Evolutionary conservation across 129 eudicot genomes (phyloP), one percentile per base, ranked within the genome.

Genomic region (Flaveria linearis): DNA sequence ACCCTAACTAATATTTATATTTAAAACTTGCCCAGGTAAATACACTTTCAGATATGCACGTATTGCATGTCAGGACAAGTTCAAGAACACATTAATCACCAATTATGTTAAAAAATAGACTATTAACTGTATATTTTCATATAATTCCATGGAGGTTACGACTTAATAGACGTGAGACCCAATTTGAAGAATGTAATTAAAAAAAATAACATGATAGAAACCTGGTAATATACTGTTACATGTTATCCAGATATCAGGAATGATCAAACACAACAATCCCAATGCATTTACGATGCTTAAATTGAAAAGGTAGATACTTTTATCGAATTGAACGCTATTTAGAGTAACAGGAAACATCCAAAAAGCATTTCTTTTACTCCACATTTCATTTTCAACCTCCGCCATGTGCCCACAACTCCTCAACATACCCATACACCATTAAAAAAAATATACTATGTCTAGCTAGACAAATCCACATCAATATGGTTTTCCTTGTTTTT

Each of bases 381-480:
- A 57, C 62, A 33, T 62, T 69, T 16, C 57, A 36, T 77, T 68
- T 56, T 43, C 76, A 78, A 69, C 76, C 81, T 55, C 58, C 53
- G 17, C 22, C 71, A 78, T 78, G 82, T 58, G 70, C 82, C 41
- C 52, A 78, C 76, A 78, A 18, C n/a, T 68, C 50, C 62, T 45
- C n/a, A 42, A 68, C 45, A 25, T 11, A 42, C 69, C 36, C 62
- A 70, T 78, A 70, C 76, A 45, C 63, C 46, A 56, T 45, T 25
- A 41, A 57, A 68, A 30, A 20, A 20, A 20, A 20, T 20, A 30
- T 68, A 56, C 68, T n/a, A 68, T 52, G 49, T n/a, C 47, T 42
- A 41, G 43, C 50, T 36, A 41, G 58, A 68, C 18, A 56, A 39
- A 39, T 73, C 77, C 53, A 56, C 41, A 73, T 56, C 39, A 8